Percentiles rank a stretch among this genome's conserved stretches.
phyloP scores from a whole-genome alignment of 2,329 filamentous ascomycete species.

The Penicillium sp. region DNA sequence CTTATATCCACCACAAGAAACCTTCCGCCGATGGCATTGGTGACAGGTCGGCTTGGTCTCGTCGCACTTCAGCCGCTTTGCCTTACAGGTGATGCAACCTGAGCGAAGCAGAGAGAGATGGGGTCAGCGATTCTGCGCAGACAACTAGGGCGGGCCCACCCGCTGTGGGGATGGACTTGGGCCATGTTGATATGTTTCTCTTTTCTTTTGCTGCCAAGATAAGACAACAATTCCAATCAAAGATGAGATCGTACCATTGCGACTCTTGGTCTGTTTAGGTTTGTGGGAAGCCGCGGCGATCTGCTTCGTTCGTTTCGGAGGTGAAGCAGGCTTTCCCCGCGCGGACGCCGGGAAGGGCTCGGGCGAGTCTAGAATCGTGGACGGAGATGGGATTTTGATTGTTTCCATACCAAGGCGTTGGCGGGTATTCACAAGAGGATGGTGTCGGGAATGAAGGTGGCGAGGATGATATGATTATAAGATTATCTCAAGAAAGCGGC shows the following conservation, averaged over 20 bases:
- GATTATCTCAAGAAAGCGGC: not conserved
- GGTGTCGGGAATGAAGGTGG: not conserved
- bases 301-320: constrained; percentile 26
- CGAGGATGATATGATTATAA: not conserved
- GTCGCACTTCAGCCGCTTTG: constrained; percentile 72
- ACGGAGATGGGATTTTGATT: constrained; percentile 62
- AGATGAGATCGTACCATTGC: constrained; percentile 63
- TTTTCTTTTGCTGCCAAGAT: not conserved
- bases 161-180: not conserved
- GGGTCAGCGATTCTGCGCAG: constrained; percentile 29
- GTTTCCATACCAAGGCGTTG: constrained; percentile 53
- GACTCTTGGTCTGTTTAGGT: constrained; percentile 73
- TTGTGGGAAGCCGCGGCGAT: constrained; percentile 46
- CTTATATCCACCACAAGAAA: constrained; percentile 70
- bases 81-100: constrained; percentile 75
- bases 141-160: constrained; percentile 3
- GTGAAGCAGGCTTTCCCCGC: constrained; percentile 32
- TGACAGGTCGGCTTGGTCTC: constrained; percentile 69
- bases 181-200: not conserved
- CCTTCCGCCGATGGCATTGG: constrained; percentile 66
- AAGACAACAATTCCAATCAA: constrained; percentile 13
- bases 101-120: constrained; percentile 24
- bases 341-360: constrained; percentile 27
- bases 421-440: constrained; percentile 5
- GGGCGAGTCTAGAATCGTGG: constrained; percentile 52